Evolutionary conservation across 768 basidiomycete species (phyloP), one percentile per base, ranked within the genome.

Genomic region (Epithele typhae): DNA sequence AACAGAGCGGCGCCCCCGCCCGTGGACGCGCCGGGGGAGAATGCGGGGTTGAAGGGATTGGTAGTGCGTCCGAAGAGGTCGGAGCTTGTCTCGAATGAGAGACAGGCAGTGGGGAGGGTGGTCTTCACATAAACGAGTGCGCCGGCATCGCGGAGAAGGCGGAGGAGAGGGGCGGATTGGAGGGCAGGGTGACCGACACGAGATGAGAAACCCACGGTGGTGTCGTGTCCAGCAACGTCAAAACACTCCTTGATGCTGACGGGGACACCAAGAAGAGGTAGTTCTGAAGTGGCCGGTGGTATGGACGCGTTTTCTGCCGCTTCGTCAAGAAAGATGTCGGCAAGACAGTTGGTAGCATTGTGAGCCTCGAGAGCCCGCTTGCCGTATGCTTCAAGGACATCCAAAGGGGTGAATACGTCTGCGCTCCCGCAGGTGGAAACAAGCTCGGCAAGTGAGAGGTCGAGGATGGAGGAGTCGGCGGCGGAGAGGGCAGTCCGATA

Each of bases 1-100:
- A 78, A 56, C 17, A 79, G 64, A 7, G 78, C 75, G 1, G 63
- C 70, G 18, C 77, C 78, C 5, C 77, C 77, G 22, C 77, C 77
- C 0, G 74, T 74, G 0, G 76, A 78, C 21, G 73, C 77, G 4
- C 77, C 77, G 10, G 68, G 66, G 1, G 56, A 60, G 43, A 65
- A 69, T 6, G 65, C 63, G 4, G 60, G 48, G 46, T 75, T 74
- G 58, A 73, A 70, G 0, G 77, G 77, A 55, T 79, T 78, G 12
- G 59, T 61, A 4, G 76, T 76, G 25, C 61, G 62, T 9, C 76
- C 77, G 47, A 69, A 77, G 3, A 76, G 53, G 50, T 75, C 69
- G 36, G 74, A 75, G 37, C 56, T 48, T 0, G 67, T 68, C 43
- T 76, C 73, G 40, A 72, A 60, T 15, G 62, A 64, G 32, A 75